Conservation (phyloP, 2,329 filamentous ascomycete genomes). For the Diaporthe sp. region DNA sequence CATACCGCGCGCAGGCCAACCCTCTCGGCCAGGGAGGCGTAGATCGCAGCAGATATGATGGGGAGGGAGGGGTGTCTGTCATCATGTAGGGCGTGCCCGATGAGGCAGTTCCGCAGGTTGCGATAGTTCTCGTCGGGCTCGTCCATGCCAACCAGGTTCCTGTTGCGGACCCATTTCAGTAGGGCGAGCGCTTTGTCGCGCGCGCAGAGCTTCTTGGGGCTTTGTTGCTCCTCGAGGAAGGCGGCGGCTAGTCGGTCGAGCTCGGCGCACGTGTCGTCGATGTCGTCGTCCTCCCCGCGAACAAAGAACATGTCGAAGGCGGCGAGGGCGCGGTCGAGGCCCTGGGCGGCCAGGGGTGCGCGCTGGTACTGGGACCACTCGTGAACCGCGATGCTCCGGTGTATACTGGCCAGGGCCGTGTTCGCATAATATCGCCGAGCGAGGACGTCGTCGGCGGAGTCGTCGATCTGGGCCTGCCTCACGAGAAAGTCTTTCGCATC, state of each 20-base stretch:
- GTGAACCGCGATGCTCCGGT: conserved; percentile 83
- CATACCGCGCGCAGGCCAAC: conserved; percentile 83
- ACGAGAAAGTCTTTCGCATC: conserved; percentile 90
- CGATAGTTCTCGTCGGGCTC: conserved; percentile 78
- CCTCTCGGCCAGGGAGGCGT: conserved; percentile 81
- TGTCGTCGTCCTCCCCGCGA: conserved; percentile 77
- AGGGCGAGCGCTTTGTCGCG: conserved; percentile 78
- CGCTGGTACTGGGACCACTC: conserved; percentile 76
- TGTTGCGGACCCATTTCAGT: conserved; percentile 76
- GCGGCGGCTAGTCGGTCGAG: conserved; percentile 74
- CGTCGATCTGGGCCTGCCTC: conserved; percentile 71
- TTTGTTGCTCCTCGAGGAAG: conserved; percentile 66
- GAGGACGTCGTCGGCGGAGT: conserved; percentile 79
- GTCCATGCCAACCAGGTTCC: conserved; percentile 79
- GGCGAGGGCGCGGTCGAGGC: conserved; percentile 80
- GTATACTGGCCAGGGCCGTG: conserved; percentile 82
- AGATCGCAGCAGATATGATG: conserved; percentile 89
- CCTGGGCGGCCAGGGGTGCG: conserved; percentile 48
- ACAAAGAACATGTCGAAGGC: conserved; percentile 93
- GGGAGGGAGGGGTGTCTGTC: conserved; percentile 84
- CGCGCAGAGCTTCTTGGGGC: conserved; percentile 70
- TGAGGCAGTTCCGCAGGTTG: conserved; percentile 87
- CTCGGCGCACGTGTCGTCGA: conserved; percentile 76
- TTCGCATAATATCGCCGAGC: conserved; percentile 85
- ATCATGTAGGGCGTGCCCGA: conserved; percentile 84